Evolutionary conservation across 257 asterid species (phyloP), one percentile per base, ranked within the genome.

Genomic region (Cruciata laevipes): DNA sequence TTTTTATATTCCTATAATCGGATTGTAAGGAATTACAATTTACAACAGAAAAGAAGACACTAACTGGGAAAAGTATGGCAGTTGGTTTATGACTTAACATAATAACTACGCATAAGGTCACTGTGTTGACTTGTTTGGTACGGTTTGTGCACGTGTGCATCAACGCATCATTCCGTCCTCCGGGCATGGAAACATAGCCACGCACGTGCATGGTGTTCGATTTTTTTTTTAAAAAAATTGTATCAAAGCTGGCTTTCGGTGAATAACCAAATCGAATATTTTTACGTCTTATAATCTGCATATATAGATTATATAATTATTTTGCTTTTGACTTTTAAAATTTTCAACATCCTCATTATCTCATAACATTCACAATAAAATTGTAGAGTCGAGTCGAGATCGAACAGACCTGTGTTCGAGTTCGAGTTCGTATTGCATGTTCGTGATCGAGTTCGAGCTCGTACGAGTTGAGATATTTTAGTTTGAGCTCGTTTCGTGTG

Each of bases 191-290:
- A 40, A 40, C 55, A 77, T 81, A 69, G 65, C 70, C 68, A 66
- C 55, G 71, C 83, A 81, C 86, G 86, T 84, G 89, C 77, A 75
- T 58, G n/a, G 21, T 9, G 74, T 66, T 76, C 55, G 76, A 76
- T 23, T 44, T 44, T 44, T 1, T 44, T 9, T 40, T 10, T 10
- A 7, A 40, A 6, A 8, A 40, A 40, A 11, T 40, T 40, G 1
- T 35, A 35, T 8, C 8, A 5, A 35, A 35, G 12, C 40, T 7
- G 16, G 14, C 17, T 17, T 42, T 42, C 51, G 51, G 51, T 42
- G 17, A 42, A 42, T 13, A 42, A 42, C 51, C 51, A 42, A 42
- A 40, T 12, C 11, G 5, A 42, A 42, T 11, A 0, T 13, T 1
- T 40, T 40, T 27, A 27, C 30, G 30, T 1, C 2, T 38, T 38